Percentiles rank a stretch among this genome's conserved stretches.
These are phyloP conservation scores for Musa troglodytarum DNA, from an alignment of 176 grass and related monocot species.

Conservation along the genomic window DNA sequence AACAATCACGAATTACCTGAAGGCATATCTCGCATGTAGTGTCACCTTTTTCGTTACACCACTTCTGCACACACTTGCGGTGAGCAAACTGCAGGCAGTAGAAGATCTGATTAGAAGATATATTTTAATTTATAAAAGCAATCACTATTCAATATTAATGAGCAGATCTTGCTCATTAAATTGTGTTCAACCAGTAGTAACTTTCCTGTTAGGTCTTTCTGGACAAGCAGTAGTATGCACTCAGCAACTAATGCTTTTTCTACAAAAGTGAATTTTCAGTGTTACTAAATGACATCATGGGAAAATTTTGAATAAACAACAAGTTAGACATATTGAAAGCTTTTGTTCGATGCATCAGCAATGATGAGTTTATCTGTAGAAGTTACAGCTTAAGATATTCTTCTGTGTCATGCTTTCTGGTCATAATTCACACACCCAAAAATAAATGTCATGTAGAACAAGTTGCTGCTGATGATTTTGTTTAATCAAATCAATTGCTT, in stretches of 20 bases:
- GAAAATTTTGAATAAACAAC: background rate
- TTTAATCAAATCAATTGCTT: background rate
- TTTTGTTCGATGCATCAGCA: background rate
- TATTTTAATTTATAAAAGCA: background rate
- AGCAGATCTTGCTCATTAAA: background rate
- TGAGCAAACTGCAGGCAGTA: slow-evolving; percentile 58
- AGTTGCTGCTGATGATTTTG: background rate
- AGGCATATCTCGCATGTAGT: slow-evolving; percentile 88
- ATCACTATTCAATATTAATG: background rate
- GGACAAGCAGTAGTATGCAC: background rate
- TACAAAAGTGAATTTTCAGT: background rate
- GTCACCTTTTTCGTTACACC: slow-evolving; percentile 96
- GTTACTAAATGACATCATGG: background rate
- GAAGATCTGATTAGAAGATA: slow-evolving; percentile 3
- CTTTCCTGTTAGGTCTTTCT: background rate
- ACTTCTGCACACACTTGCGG: slow-evolving; percentile 82
- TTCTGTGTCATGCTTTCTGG: background rate
- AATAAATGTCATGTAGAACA: background rate
- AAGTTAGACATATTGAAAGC: background rate
- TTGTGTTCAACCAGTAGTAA: background rate
- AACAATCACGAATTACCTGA: slow-evolving; percentile 38
- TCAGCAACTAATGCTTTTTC: background rate
- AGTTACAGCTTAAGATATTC: background rate
- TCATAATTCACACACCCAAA: background rate
- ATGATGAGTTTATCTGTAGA: background rate